These are phyloP conservation scores for Neocucurbitaria cava DNA, from an alignment of 2,329 filamentous ascomycete species.

Conservation along the genomic window DNA sequence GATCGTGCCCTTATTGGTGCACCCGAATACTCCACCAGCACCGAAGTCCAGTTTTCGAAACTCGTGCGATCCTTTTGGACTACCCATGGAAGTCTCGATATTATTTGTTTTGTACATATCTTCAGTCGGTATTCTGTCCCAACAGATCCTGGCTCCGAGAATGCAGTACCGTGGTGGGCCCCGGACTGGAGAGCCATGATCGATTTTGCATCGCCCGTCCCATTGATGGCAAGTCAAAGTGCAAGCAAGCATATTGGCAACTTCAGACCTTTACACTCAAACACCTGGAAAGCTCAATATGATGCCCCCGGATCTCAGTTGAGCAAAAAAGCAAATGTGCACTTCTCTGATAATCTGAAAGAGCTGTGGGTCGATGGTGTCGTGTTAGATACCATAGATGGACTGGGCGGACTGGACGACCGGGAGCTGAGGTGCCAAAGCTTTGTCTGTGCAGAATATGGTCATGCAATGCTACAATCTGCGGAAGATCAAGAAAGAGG, in stretches of 20 bases:
- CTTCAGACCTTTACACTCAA: constrained; percentile 34
- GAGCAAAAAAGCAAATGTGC: constrained; percentile 24
- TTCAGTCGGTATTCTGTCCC: constrained; percentile 32
- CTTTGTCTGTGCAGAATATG: constrained; percentile 25
- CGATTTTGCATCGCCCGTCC: constrained; percentile 40
- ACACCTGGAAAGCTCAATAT: constrained; percentile 30
- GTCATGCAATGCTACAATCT: constrained; percentile 25
- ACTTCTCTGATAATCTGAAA: constrained; percentile 28
- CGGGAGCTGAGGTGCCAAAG: constrained; percentile 37
- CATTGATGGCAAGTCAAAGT: constrained; percentile 43
- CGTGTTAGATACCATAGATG: constrained; percentile 30
- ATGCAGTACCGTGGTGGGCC: constrained; percentile 32
- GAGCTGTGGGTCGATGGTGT: constrained; percentile 35
- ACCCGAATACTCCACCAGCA: constrained; percentile 29
- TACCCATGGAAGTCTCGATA: constrained; percentile 31
- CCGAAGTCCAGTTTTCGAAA: constrained; percentile 29
- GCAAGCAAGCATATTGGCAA: constrained; percentile 37
- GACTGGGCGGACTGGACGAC: constrained; percentile 31
- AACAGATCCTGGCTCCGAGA: constrained; percentile 12
- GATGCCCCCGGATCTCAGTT: constrained; percentile 32
- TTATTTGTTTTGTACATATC: constrained; percentile 40
- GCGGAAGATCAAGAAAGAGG: constrained; percentile 1
- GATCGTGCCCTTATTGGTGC: constrained; percentile 32
- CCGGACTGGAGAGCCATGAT: constrained; percentile 38
- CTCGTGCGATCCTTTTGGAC: constrained; percentile 39